Evolutionary conservation across 2,329 filamentous ascomycete species (phyloP).

Genomic region (Chaetothyriales sp.): DNA sequence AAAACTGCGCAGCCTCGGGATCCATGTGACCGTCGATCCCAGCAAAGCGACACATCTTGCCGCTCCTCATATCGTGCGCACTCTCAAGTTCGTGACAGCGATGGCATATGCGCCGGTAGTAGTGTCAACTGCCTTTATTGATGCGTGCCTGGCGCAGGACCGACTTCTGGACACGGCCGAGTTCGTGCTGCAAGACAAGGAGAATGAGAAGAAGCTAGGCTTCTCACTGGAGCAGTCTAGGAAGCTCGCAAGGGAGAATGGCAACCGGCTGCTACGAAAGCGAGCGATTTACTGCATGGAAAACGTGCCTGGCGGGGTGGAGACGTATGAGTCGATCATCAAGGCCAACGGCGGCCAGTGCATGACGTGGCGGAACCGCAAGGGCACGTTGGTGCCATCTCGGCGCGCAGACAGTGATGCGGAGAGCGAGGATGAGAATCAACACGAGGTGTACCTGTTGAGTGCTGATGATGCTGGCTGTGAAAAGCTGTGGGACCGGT

Average conservation of each 20-base stretch:
- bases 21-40: constrained; percentile 62
- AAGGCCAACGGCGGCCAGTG: constrained; percentile 79
- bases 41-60: constrained; percentile 70
- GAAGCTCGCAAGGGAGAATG: constrained; percentile 57
- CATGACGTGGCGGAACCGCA: constrained; percentile 58
- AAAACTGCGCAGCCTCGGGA: constrained; percentile 68
- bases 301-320: constrained; percentile 62
- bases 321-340: constrained; percentile 74
- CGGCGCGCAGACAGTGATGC: constrained; percentile 25
- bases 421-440: constrained; percentile 29
- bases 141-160: constrained; percentile 55
- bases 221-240: constrained; percentile 56
- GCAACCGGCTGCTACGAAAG: constrained; percentile 57
- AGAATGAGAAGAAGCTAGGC: constrained; percentile 55
- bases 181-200: constrained; percentile 54
- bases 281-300: constrained; percentile 75
- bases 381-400: constrained; percentile 51
- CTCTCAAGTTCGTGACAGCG: constrained; percentile 82
- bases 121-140: constrained; percentile 63
- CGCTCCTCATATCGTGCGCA: constrained; percentile 73
- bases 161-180: constrained; percentile 48
- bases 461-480: constrained; percentile 45
- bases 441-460: constrained; percentile 62
- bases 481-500: constrained; percentile 67
- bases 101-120: constrained; percentile 67